Evolutionary conservation across 306 rosid species (phyloP), one percentile per base, ranked within the genome.

Genomic region (Cucurbita moschata): DNA sequence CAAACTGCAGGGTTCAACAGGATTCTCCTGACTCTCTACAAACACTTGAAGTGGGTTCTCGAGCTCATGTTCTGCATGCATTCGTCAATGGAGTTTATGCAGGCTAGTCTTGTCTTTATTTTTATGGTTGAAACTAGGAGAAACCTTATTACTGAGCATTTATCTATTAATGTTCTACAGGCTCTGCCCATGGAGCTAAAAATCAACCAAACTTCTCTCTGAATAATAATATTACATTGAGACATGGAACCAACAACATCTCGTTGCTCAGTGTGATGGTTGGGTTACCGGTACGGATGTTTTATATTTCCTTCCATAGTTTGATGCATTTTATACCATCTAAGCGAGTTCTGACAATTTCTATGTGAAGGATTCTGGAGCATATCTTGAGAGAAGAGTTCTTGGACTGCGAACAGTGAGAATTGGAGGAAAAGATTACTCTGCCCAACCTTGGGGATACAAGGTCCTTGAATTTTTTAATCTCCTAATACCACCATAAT

Each of bases 261-360:
- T 90, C 98, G 39, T 81, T 94, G 18, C 96, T 94, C 39, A 87
- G 98, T 72, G 91, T 83, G 71, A 87, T 90, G 75, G 95, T 89
- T 30, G 97, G 97, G 79, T 74, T 94, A 77, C 92, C 88, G 88
- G 98, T 94, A 50, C 5, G 7, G 10, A 70, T 30, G n/a, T 11
- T 70, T 16, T 50, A 50, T 50, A 46, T 35, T 23, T 30, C 38
- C 73, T 46, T 46, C 57, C 42, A 47, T 18, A 44, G 52, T 43
- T 42, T 1, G 26, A 2, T 38, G 30, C 16, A 66, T 26, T 26
- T 49, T 26, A 26, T 26, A 26, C 26, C 26, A 26, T 26, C 26
- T 26, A 1, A 26, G 26, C 26, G 26, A 26, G 26, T 26, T 26
- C 10, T 53, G 40, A 53, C 5, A 8, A 30, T 64, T 78, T 75